phyloP scores from a whole-genome alignment of 2,329 filamentous ascomycete genomes.

The Calonectria henricotiae region DNA sequence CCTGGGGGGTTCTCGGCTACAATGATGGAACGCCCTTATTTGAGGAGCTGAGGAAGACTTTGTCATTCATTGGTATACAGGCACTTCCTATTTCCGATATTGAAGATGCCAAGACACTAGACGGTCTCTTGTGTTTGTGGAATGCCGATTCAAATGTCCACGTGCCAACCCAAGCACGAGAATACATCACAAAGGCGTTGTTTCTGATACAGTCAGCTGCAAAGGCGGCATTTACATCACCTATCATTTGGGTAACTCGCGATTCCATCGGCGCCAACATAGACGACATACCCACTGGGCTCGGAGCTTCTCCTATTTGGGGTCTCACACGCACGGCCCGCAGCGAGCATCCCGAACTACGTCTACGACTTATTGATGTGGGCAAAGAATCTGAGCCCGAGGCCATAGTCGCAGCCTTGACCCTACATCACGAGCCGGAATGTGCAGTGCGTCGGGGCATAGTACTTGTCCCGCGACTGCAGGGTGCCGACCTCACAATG shows the following conservation, averaged over 20 bases:
- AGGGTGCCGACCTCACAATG: neutral
- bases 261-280: neutral
- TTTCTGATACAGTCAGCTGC: neutral
- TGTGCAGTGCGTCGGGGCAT: neutral
- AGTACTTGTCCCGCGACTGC: neutral
- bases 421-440: neutral
- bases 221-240: neutral
- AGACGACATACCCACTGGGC: neutral
- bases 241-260: neutral
- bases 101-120: too few relatives aligned
- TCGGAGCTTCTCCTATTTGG: neutral
- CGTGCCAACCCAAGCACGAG: neutral
- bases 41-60: neutral
- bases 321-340: neutral
- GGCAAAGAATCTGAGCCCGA: neutral
- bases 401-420: neutral
- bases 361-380: neutral
- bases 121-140: too few relatives aligned
- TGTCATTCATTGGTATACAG: too few relatives aligned
- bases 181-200: neutral
- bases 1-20: neutral
- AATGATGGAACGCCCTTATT: neutral
- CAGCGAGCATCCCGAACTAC: conserved; percentile 7
- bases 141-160: too few relatives aligned
- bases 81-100: too few relatives aligned